Percentiles rank a stretch among this genome's conserved stretches.
Evolutionary conservation across 352 stramenopile genomes (phyloP).

Genomic region (Elongisporangium undulatum): DNA sequence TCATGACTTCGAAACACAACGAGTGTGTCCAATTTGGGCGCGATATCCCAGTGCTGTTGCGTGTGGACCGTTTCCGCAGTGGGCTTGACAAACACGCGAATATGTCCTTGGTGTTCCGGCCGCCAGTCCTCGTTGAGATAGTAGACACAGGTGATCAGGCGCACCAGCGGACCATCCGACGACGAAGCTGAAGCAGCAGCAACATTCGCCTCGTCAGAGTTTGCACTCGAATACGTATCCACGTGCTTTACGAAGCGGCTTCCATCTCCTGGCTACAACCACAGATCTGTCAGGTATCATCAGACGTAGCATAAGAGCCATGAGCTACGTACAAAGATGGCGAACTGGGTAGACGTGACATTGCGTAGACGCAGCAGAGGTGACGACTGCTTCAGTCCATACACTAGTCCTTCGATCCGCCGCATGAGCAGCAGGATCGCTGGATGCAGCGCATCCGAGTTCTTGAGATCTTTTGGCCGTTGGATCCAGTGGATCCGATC

Average conservation of each 20-base stretch:
- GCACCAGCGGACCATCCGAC: slow-evolving; percentile 23
- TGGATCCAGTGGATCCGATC: slow-evolving; percentile 71
- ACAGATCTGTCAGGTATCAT: slow-evolving; percentile 1
- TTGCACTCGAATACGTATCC: slow-evolving; percentile 49
- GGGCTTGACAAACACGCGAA: slow-evolving; percentile 53
- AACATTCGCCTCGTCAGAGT: slow-evolving; percentile 15
- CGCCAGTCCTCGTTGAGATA: slow-evolving; percentile 83
- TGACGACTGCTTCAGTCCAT: slow-evolving; percentile 43
- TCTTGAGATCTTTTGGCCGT: slow-evolving; percentile 28
- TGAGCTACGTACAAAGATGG: slow-evolving; percentile 56
- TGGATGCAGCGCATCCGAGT: slow-evolving; percentile 13
- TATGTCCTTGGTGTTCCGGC: slow-evolving; percentile 43
- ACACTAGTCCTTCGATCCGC: slow-evolving; percentile 49
- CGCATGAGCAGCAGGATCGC: slow-evolving; percentile 40
- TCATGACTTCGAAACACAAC: slow-evolving; percentile 90
- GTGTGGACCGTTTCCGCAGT: not conserved
- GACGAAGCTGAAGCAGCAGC: not conserved
- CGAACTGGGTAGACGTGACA: slow-evolving; percentile 68
- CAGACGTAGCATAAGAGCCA: slow-evolving; percentile 1
- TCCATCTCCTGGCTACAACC: slow-evolving; percentile 48
- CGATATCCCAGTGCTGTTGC: slow-evolving; percentile 59
- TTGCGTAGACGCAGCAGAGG: slow-evolving; percentile 56
- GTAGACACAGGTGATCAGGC: slow-evolving; percentile 80
- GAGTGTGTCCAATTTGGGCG: slow-evolving; percentile 82
- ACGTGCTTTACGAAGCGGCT: slow-evolving; percentile 68